Evolutionary conservation across 257 asterid species (phyloP), one percentile per base, ranked within the genome.

Genomic region (Salvia rosmarinus): DNA sequence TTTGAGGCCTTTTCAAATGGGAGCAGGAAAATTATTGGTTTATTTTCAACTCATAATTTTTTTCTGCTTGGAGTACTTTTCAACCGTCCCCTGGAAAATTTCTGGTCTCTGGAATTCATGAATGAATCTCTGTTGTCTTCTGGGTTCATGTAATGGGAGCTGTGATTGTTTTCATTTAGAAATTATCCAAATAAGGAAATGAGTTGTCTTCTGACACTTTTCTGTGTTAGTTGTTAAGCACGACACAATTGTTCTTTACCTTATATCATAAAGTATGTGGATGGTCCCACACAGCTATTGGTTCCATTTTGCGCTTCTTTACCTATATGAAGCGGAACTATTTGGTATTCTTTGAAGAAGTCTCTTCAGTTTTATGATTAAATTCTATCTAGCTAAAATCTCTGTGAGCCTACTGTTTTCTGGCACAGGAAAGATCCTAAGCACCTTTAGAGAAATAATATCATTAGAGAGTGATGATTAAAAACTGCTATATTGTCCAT

Each of bases 401-500:
- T n/a, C n/a, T n/a, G n/a, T n/a, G n/a, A n/a, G 42, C 50, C 51
- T 65, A 25, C 40, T 65, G 7, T 25, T 56, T 12, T 10, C 16
- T 25, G 30, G 44, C 17, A 14, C 6, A 23, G 46, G 4, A 73
- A n/a, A 64, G 64, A 39, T 64, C 21, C 13, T 1, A 8, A 54
- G 66, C 71, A 63, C 16, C 64, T 39, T 14, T 55, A 69, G 64
- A 42, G 47, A 70, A 10, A 16, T 54, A 59, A 57, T 58, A 30
- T 43, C 51, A 63, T 25, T 62, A 35, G 63, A 25, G 7, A 40
- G 65, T 44, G 54, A 54, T 16, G 58, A 16, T 40, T 64, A 10
- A 7, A 28, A 39, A 25, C 56, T 69, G 58, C 21, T 35, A 35
- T 52, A 13, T 46, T 64, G 35, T 13, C 42, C 35, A 21, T 69